Evolutionary conservation across 768 basidiomycete genomes (phyloP).

Genomic region (Lactarius tabidus): DNA sequence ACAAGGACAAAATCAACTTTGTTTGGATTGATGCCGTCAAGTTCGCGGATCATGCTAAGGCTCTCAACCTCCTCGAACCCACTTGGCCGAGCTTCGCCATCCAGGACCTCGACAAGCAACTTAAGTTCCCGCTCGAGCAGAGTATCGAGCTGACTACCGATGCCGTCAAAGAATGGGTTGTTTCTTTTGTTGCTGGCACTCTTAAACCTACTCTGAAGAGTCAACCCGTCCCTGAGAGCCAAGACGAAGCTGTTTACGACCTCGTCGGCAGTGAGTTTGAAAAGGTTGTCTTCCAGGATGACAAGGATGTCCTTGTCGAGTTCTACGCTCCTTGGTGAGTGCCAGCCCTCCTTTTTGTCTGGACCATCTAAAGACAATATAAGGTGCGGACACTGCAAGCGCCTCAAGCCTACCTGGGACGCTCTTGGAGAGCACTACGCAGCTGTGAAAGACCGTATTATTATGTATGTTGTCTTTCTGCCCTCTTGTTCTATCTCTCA

Average conservation of each 20-base stretch:
- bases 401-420: conserved; percentile 93
- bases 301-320: conserved; percentile 94
- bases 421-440: conserved; percentile 82
- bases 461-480: conserved; percentile 54
- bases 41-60: conserved; percentile 93
- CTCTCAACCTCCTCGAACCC: conserved; percentile 78
- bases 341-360: conserved; percentile 13
- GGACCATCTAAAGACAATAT: background rate
- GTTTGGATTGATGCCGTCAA: conserved; percentile 97
- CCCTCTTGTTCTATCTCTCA: conserved; percentile 20
- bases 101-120: conserved; percentile 77
- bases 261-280: conserved; percentile 92
- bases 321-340: conserved; percentile 95
- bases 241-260: conserved; percentile 77
- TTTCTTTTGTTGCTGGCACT: conserved; percentile 64
- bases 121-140: conserved; percentile 88
- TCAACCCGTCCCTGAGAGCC: conserved; percentile 75
- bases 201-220: conserved; percentile 86
- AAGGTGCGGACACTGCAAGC: conserved; percentile 95
- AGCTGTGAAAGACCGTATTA: conserved; percentile 62
- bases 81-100: conserved; percentile 95
- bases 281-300: conserved; percentile 75
- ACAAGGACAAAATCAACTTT: conserved; percentile 89
- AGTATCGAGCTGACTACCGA: conserved; percentile 54
- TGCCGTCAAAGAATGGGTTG: conserved; percentile 55